Base-by-base conservation (phyloP, 352 stramenopile genomes). In the Pythium biforme region DNA sequence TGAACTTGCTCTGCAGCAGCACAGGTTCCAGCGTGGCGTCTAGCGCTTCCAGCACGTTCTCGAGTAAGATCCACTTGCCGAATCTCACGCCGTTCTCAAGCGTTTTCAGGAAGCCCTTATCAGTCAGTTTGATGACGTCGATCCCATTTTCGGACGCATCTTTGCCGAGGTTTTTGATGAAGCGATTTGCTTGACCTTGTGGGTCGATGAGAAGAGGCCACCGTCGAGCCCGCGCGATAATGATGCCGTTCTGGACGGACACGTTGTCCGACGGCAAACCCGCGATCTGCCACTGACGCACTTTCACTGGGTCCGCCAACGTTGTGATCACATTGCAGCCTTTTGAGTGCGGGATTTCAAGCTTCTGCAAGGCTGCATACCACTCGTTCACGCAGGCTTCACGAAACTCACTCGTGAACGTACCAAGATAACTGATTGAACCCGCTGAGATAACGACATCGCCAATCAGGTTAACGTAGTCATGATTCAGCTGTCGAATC, bases 381-480 rank as follows among this genome's bases (percentile, higher is more conserved):
- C 93, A 98, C 39, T 76, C 68, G 11, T 79, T 68, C 22, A 97
- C 80, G 29, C 94, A 90, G 8, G 67, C 67, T 40, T 97, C 88
- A 1, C 94, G 86, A 55, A 97, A 98, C 53, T 98, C 92, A 29
- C 85, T 93, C 12, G 92, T 98, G 69, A 98, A 98, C 12, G 91
- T 88, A 0, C 94, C 94, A 0, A 97, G 68, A 59, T 98, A 98
- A 54, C 91, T 96, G 64, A 98, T 97, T 10, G 92, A 93, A 17
- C 83, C 94, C 1, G 94, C 88, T 0, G 88, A 96, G 27, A 98
- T 92, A 6, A 98, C 70, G 2, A 94, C 88, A 49, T 98, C 94
- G 45, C 94, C 94, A 12, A 97, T 79, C 10, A 98, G 62, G 55
- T 98, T 98, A 12, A 79, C 82, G 57, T 89, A 95, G 40, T 92